Evolutionary conservation across 768 basidiomycete species (phyloP).

Genomic region (Cystofilobasidium capitatum): DNA sequence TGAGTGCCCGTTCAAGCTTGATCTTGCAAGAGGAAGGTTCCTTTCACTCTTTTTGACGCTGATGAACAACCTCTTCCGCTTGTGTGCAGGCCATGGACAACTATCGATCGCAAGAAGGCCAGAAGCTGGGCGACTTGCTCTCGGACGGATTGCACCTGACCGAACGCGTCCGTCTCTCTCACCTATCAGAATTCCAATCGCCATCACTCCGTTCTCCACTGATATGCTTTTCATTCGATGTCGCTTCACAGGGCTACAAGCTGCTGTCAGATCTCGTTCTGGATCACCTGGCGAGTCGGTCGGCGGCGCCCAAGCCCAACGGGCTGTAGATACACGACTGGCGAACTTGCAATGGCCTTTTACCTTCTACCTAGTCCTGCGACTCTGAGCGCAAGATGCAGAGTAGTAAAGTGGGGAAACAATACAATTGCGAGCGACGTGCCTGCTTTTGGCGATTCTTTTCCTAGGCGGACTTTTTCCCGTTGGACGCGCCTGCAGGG

Average conservation of each 20-base stretch:
- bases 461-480: too few relatives aligned
- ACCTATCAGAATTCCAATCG: background rate
- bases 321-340: too few relatives aligned
- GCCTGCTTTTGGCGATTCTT: too few relatives aligned
- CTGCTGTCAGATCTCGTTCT: constrained; percentile 16
- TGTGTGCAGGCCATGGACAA: constrained; percentile 12
- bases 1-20: background rate
- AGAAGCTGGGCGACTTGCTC: constrained; percentile 5
- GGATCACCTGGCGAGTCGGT: background rate
- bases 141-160: constrained; percentile 17
- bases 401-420: too few relatives aligned
- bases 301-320: background rate
- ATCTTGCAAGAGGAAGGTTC: too few relatives aligned
- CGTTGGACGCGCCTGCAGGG: too few relatives aligned
- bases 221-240: background rate
- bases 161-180: constrained; percentile 1
- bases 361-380: too few relatives aligned
- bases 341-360: too few relatives aligned
- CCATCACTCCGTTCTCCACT: background rate
- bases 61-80: background rate
- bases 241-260: constrained; percentile 14
- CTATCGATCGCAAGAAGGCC: constrained; percentile 2
- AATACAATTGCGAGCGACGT: too few relatives aligned
- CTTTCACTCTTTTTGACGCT: background rate
- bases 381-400: too few relatives aligned